Evolutionary conservation across 2,329 filamentous ascomycete species (phyloP).

Genomic region (Colletotrichum viniferum): DNA sequence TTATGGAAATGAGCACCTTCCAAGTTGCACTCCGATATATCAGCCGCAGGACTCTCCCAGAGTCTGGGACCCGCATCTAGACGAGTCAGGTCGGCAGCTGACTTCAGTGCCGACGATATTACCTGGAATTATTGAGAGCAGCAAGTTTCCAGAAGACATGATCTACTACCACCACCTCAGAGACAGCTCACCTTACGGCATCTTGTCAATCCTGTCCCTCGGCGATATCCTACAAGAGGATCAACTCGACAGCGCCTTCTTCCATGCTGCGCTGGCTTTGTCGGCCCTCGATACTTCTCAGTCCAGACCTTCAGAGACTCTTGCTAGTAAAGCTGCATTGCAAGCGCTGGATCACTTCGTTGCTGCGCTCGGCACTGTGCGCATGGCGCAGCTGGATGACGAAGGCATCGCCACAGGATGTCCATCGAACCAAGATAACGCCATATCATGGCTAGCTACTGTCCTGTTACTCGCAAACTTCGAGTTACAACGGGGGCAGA

Average conservation of each 20-base stretch:
- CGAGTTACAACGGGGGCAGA: conserved; percentile 1
- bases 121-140: not conserved
- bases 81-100: not conserved
- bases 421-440: not conserved
- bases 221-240: not conserved
- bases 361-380: not conserved
- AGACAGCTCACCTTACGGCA: not conserved
- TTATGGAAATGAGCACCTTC: not conserved
- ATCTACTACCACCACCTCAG: not conserved
- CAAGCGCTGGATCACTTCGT: conserved; percentile 9
- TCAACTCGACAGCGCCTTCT: not conserved
- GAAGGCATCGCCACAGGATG: not conserved
- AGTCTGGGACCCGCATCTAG: not conserved
- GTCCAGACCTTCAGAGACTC: not conserved
- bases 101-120: not conserved
- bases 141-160: conserved; percentile 6
- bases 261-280: not conserved
- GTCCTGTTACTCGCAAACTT: not conserved
- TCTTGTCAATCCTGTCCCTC: not conserved
- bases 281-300: not conserved
- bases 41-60: not conserved
- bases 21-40: not conserved
- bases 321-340: not conserved
- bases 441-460: not conserved
- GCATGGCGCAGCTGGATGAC: not conserved